Base-by-base conservation (phyloP, 2,329 filamentous ascomycete species). In the Fusarium euwallaceae region DNA sequence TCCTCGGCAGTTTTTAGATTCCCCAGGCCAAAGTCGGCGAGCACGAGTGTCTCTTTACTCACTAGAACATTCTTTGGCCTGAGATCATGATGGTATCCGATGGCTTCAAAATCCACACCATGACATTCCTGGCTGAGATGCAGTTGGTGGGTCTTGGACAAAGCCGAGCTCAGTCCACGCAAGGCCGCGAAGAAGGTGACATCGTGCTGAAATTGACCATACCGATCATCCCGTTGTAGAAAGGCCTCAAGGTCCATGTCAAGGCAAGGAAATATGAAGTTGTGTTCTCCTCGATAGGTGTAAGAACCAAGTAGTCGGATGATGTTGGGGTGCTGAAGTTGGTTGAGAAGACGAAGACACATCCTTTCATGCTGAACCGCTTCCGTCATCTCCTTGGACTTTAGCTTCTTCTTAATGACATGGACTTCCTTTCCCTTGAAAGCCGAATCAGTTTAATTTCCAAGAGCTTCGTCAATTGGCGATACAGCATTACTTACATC, bases 281-380 rank as follows among this genome's bases (percentile, higher is more conserved):
- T n/a, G 17, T 45, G n/a, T 4, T 45, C n/a, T 22, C 20, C 58
- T 37, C 41, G n/a, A 16, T 61, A 20, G 2, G 58, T 61, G 9
- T 61, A 61, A 12, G 58, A 61, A 17, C 58, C 58, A 37, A 61
- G 37, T 4, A 61, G 29, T 7, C 58, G 16, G 58, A 61, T 29
- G 27, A 61, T 61, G 27, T 61, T 61, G 20, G 58, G 58, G 39
- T 61, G 58, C n/a, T 32, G 41, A 16, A 61, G 58, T 17, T 61
- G 58, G 24, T 61, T 61, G 14, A 61, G 58, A 32, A 61, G 58
- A 36, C 58, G 20, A 7, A 61, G 32, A 32, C 39, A 61, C n/a
- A 32, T 43, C 14, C 37, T 34, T 32, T 61, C 58, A 37, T 37
- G 36, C 14, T 37, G 36, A 37, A 37, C 36, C 36, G 36, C 36